Evolutionary conservation across 371 early-diverging fungal genomes (phyloP).

Genomic region (Sanchytrium tribonematis): DNA sequence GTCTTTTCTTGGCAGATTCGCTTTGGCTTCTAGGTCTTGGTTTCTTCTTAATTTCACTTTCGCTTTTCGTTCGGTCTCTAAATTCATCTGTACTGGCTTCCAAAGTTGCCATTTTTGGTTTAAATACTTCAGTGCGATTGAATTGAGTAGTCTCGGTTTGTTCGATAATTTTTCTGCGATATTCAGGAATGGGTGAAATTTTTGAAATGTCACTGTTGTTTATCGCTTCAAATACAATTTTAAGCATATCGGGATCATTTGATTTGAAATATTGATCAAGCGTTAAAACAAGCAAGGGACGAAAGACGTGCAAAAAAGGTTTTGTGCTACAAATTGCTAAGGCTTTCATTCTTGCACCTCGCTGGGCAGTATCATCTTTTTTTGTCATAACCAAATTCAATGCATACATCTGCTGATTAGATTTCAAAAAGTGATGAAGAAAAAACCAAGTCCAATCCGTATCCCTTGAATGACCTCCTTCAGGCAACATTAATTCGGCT

Average conservation of each 20-base stretch:
- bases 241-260: conserved; percentile 39
- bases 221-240: conserved; percentile 42
- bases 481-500: conserved; percentile 80
- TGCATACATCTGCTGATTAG: conserved; percentile 21
- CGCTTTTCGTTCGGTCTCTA: not conserved
- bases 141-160: not conserved
- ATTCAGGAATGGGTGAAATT: conserved; percentile 37
- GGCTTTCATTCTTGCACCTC: conserved; percentile 71
- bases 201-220: conserved; percentile 53
- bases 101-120: not conserved
- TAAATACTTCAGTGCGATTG: not conserved
- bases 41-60: not conserved
- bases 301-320: conserved; percentile 59
- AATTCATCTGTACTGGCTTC: not conserved
- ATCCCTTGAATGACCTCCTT: conserved; percentile 64
- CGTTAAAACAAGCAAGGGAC: conserved; percentile 60
- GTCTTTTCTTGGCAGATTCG: not conserved
- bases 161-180: not conserved
- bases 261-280: conserved; percentile 63
- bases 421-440: conserved; percentile 25
- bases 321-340: conserved; percentile 71
- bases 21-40: not conserved
- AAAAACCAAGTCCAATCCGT: conserved; percentile 86
- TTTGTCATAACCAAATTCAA: conserved; percentile 64
- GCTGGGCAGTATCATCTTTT: conserved; percentile 46